Conservation (phyloP, 139 green algal species). For the Tetradesmus lagerheimii region DNA sequence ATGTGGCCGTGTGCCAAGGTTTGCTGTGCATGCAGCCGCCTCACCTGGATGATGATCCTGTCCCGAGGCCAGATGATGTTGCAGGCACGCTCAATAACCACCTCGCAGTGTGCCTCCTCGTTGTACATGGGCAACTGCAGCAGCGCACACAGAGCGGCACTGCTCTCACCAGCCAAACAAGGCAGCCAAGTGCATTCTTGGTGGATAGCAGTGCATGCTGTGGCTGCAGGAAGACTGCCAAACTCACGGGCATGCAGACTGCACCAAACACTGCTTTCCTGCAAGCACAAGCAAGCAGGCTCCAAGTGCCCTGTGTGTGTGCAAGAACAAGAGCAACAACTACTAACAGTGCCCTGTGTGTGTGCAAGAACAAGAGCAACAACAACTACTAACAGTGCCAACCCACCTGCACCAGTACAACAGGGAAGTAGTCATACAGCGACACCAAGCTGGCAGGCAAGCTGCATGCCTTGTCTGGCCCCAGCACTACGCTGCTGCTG, state of each 20-base stretch:
- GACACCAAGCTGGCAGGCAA: slow-evolving; percentile 39
- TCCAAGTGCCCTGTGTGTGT: too few relatives aligned
- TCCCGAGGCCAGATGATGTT: slow-evolving; percentile 41
- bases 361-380: too few relatives aligned
- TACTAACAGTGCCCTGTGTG: too few relatives aligned
- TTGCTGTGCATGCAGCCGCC: neutral
- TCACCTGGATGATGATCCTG: slow-evolving; percentile 42
- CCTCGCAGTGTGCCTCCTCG: slow-evolving; percentile 50
- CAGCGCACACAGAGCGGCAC: neutral
- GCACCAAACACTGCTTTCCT: too few relatives aligned
- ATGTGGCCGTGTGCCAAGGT: neutral
- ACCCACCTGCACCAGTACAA: slow-evolving; percentile 44
- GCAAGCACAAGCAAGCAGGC: too few relatives aligned
- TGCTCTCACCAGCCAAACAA: too few relatives aligned
- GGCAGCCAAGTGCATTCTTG: neutral
- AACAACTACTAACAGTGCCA: too few relatives aligned
- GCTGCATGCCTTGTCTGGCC: neutral
- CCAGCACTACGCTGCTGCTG: neutral
- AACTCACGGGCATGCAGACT: too few relatives aligned
- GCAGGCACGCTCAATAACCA: slow-evolving; percentile 45
- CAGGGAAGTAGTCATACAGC: slow-evolving; percentile 23
- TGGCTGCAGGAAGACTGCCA: too few relatives aligned
- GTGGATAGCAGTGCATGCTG: too few relatives aligned
- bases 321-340: too few relatives aligned
- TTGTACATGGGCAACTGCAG: slow-evolving; percentile 48